Percentiles rank a stretch among this genome's conserved stretches.
These are phyloP conservation scores for Zygotorulaspora chibaensis DNA, from an alignment of 805 yeast species.

Conservation along the genomic window DNA sequence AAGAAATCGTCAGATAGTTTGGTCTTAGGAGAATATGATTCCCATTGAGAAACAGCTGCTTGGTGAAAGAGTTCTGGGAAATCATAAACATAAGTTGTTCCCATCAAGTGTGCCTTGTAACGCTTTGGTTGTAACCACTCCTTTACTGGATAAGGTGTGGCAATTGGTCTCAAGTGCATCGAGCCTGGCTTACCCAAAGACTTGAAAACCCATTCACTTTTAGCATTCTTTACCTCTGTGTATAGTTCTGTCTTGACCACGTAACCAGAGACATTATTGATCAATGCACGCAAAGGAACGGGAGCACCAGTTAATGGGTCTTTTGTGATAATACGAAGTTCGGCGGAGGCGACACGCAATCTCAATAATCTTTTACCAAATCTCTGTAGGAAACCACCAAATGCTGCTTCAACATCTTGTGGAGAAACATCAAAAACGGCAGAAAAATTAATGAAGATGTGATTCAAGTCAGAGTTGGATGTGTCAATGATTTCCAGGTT, in stretches of 20 bases:
- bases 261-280: conserved; percentile 94
- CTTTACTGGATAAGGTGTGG: conserved; percentile 95
- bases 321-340: conserved; percentile 90
- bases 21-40: conserved; percentile 49
- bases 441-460: conserved; percentile 93
- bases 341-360: conserved; percentile 94
- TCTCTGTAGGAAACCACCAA: conserved; percentile 95
- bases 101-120: conserved; percentile 96
- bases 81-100: conserved; percentile 96
- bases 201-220: conserved; percentile 96
- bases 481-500: conserved; percentile 93
- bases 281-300: conserved; percentile 94
- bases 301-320: conserved; percentile 84
- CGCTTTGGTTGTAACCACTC: conserved; percentile 98
- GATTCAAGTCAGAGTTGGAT: conserved; percentile 91
- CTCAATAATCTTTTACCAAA: conserved; percentile 97
- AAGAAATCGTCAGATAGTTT: conserved; percentile 65
- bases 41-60: conserved; percentile 84
- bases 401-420: conserved; percentile 94
- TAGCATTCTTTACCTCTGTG: conserved; percentile 86
- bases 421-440: conserved; percentile 94
- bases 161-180: conserved; percentile 94
- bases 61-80: conserved; percentile 98
- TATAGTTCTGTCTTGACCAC: conserved; percentile 94
- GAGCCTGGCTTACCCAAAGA: conserved; percentile 92